Base-by-base conservation (phyloP, 306 rosid genomes). In the Calophaca sinica region DNA sequence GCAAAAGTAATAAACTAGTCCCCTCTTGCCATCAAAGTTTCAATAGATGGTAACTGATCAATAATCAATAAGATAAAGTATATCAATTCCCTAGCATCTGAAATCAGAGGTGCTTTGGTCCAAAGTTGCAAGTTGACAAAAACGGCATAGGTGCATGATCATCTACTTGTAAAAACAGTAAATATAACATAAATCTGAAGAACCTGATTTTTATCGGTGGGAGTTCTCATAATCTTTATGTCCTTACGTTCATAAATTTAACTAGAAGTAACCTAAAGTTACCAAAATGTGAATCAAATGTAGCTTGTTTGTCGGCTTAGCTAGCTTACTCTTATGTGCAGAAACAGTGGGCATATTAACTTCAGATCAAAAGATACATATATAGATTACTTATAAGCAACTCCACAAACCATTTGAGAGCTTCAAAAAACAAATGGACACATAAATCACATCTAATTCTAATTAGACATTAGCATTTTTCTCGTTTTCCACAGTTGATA, bases 371-470 rank as follows among this genome's bases (percentile, higher is more conserved):
- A 51, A 28, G 49, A 55, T 26, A 53, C 14, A 55, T 29, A 55
- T 5, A 10, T 33, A 36, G 36, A 33, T 20, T 20, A 20, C 26
- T 33, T 11, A 28, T 28, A 2, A 64, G n/a, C 15, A 64, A 64
- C 55, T 51, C 73, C 45, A 29, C 33, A 75, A 75, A 28, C 45
- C 65, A 75, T 39, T n/a, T 54, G 63, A 53, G 10, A 31, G 57
- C 48, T 9, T 14, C 39, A 35, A 53, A 52, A 13, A 61, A 59
- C 39, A 74, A 74, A 20, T 36, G 20, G 15, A 28, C 35, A 39
- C 7, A 26, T 50, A 50, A 50, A 31, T 51, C 4, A 33, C 36
- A 33, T 33, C 36, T 33, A 5, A 9, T 63, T 62, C 63, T 26
- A 75, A 49, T 12, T 5, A 63, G 26, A 75, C 62, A 75, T 62